These are phyloP conservation scores for Trypanosoma avium DNA, from an alignment of 208 protist genomes.

Conservation along the genomic window DNA sequence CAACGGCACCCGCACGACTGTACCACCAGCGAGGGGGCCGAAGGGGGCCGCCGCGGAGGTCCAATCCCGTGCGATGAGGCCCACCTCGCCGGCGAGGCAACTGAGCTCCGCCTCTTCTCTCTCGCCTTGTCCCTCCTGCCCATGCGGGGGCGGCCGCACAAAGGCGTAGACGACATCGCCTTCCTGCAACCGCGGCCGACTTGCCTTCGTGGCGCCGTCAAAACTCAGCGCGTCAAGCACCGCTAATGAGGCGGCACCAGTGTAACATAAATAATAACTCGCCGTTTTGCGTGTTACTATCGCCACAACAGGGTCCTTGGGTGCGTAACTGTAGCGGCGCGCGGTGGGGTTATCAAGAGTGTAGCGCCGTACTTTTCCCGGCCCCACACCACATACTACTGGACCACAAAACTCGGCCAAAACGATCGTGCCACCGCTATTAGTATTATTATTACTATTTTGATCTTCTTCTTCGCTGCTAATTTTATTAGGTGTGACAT, in stretches of 20 bases:
- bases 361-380: constrained; percentile 41
- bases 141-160: constrained; percentile 39
- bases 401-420: constrained; percentile 64
- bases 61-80: constrained; percentile 78
- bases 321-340: constrained; percentile 52
- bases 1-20: constrained; percentile 61
- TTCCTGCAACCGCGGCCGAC: constrained; percentile 62
- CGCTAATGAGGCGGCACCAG: constrained; percentile 41
- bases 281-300: constrained; percentile 53
- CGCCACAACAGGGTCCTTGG: constrained; percentile 73
- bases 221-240: constrained; percentile 77
- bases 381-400: constrained; percentile 27
- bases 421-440: constrained; percentile 44
- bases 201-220: constrained; percentile 84
- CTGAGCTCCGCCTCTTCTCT: constrained; percentile 62
- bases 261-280: constrained; percentile 71
- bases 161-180: constrained; percentile 80
- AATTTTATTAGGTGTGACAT: background rate
- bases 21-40: constrained; percentile 68
- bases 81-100: constrained; percentile 73
- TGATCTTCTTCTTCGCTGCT: background rate
- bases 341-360: constrained; percentile 46
- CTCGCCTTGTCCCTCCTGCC: constrained; percentile 1
- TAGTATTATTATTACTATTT: constrained; percentile 2
- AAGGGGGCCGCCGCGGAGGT: constrained; percentile 79